phyloP scores from a whole-genome alignment of 805 yeast species.

The baker's yeast (Saccharomyces cerevisiae) region DNA sequence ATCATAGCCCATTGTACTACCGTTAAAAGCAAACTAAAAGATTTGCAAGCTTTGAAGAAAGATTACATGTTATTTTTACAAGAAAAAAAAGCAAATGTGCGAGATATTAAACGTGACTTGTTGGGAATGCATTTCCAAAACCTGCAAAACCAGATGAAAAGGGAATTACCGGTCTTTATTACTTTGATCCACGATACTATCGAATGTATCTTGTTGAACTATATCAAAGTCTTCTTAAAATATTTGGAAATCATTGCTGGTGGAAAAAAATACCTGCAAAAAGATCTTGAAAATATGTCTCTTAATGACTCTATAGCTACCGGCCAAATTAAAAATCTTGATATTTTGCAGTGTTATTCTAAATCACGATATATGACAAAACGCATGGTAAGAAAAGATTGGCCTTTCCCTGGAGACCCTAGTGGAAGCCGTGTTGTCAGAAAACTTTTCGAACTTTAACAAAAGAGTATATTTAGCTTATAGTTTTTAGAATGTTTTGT shows the following conservation, averaged over 20 bases:
- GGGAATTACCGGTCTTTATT: constrained; percentile 28
- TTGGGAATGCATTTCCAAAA: constrained; percentile 23
- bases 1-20: constrained; percentile 20
- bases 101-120: constrained; percentile 23
- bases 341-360: constrained; percentile 31
- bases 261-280: constrained; percentile 19
- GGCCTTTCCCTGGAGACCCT: constrained; percentile 14
- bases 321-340: constrained; percentile 21
- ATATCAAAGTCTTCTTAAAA: constrained; percentile 15
- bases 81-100: constrained; percentile 15
- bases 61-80: constrained; percentile 28
- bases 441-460: constrained; percentile 21
- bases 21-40: constrained; percentile 24
- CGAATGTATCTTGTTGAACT: constrained; percentile 16
- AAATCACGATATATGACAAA: constrained; percentile 25
- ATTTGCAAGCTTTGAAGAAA: constrained; percentile 27
- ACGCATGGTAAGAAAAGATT: constrained; percentile 26
- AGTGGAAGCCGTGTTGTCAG: constrained; percentile 21
- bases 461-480: background rate
- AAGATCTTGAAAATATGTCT: constrained; percentile 18
- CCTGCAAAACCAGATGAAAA: constrained; percentile 22
- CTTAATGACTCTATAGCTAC: constrained; percentile 5
- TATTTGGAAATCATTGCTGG: constrained; percentile 31
- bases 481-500: background rate
- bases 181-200: constrained; percentile 7